Percentiles rank a stretch among this genome's conserved stretches.
Conservation (phyloP, 441 rosid genomes). For the Aquilaria agallochum region DNA sequence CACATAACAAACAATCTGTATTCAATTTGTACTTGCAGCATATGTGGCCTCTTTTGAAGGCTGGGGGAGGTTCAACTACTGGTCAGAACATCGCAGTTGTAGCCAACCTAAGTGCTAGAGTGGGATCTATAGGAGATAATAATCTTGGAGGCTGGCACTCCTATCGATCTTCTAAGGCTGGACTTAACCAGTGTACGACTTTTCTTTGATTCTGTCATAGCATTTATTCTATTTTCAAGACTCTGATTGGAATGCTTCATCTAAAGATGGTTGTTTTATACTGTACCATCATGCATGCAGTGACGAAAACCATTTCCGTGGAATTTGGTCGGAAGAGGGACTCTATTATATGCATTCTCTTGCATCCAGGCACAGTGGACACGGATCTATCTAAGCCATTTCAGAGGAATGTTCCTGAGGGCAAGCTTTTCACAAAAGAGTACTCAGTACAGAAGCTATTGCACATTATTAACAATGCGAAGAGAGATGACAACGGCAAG, state of each 20-base stretch:
- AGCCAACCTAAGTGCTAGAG: constrained; percentile 91
- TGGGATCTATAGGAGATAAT: constrained; percentile 87
- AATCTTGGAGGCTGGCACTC: constrained; percentile 91
- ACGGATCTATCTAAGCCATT: constrained; percentile 87
- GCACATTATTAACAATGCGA: constrained; percentile 58
- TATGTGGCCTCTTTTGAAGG: constrained; percentile 92
- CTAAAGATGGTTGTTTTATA: background rate
- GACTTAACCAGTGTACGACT: constrained; percentile 74
- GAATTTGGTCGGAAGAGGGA: constrained; percentile 79
- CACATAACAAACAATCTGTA: background rate
- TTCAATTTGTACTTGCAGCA: constrained; percentile 45
- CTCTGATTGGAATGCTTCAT: too few species aligned
- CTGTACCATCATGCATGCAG: constrained; percentile 32
- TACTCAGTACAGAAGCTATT: constrained; percentile 73
- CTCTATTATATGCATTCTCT: constrained; percentile 64
- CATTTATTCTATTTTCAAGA: background rate
- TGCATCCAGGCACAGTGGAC: constrained; percentile 97
- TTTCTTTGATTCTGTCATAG: background rate
- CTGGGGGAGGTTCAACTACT: constrained; percentile 71
- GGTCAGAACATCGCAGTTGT: constrained; percentile 66
- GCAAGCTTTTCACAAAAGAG: constrained; percentile 79
- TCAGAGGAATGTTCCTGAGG: constrained; percentile 73
- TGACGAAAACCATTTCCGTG: constrained; percentile 64
- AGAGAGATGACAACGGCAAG: constrained; percentile 69
- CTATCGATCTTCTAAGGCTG: constrained; percentile 85